Percentiles rank a stretch among this genome's conserved stretches.
These are phyloP conservation scores for Aspergillus pseudotamarii DNA, from an alignment of 2,329 filamentous ascomycete species.

Conservation along the genomic window DNA sequence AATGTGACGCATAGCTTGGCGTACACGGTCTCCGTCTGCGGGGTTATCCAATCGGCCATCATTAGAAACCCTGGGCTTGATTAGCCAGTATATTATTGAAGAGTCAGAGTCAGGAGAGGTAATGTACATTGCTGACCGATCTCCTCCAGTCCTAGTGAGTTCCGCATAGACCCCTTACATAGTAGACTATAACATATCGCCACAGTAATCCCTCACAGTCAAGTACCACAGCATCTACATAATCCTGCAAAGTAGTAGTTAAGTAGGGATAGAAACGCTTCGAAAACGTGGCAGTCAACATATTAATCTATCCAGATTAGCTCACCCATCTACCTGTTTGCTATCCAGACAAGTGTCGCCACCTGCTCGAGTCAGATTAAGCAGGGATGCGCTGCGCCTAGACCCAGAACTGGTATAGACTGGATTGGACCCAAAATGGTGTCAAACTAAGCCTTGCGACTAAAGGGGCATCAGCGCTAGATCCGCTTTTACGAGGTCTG, in stretches of 20 bases:
- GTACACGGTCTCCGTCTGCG: constrained; percentile 12
- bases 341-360: too few species aligned
- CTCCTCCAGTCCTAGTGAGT: constrained; percentile 1
- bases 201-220: too few species aligned
- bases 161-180: too few species aligned
- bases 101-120: too few species aligned
- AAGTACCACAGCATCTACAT: too few species aligned
- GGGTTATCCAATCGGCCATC: constrained; percentile 16
- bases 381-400: background rate
- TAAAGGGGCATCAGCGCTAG: background rate
- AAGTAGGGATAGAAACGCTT: too few species aligned
- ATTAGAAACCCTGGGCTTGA: constrained; percentile 14
- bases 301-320: too few species aligned
- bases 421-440: background rate
- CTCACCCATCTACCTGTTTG: too few species aligned
- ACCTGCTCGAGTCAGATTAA: background rate
- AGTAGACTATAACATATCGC: too few species aligned
- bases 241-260: too few species aligned
- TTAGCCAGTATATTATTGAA: too few species aligned
- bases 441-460: background rate
- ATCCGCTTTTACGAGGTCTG: background rate
- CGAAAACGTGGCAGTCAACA: too few species aligned
- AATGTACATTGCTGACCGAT: constrained; percentile 13
- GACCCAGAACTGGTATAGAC: background rate
- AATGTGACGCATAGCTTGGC: constrained; percentile 14